Percentiles rank a stretch among this genome's conserved stretches.
Evolutionary conservation across 192 early-diverging fungal genomes (phyloP).

Genomic region (Lunasporangiospora selenospora): DNA sequence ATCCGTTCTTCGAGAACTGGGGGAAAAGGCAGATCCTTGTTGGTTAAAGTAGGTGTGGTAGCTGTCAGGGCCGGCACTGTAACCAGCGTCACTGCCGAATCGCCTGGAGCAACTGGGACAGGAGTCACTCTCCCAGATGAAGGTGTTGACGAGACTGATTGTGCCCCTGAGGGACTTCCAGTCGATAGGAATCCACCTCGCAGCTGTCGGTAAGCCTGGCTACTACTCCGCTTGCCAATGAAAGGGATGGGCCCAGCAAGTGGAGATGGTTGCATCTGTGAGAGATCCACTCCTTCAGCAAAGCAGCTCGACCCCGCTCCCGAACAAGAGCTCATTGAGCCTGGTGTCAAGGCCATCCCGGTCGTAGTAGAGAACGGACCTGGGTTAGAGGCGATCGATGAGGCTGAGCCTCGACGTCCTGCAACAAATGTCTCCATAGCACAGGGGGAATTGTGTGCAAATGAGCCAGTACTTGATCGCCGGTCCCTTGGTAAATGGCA

Average conservation of each 20-base stretch:
- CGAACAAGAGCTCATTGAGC: too few relatives aligned
- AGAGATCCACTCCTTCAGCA: conserved; percentile 19
- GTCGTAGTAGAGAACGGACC: conserved; percentile 5
- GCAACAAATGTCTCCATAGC: conserved; percentile 44
- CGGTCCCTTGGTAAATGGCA: conserved; percentile 18
- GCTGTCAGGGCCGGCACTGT: too few relatives aligned
- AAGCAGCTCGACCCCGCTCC: neutral
- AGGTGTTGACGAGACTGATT: too few relatives aligned
- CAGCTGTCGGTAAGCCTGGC: conserved; percentile 28
- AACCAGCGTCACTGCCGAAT: too few relatives aligned
- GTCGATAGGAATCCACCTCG: too few relatives aligned
- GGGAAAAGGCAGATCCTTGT: too few relatives aligned
- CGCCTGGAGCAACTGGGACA: too few relatives aligned
- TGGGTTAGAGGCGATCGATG: conserved; percentile 13
- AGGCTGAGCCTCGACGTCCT: conserved; percentile 36
- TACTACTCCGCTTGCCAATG: conserved; percentile 39
- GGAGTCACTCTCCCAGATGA: too few relatives aligned
- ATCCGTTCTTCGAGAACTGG: too few relatives aligned
- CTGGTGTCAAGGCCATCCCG: too few relatives aligned
- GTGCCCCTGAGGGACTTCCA: too few relatives aligned
- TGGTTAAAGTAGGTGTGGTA: too few relatives aligned
- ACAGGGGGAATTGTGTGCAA: conserved; percentile 22
- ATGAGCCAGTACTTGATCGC: conserved; percentile 37
- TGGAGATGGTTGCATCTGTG: conserved; percentile 19
- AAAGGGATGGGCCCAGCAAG: conserved; percentile 25